These are phyloP conservation scores for Crucihimalaya himalaica DNA, from an alignment of 345 rosid genomes.

Conservation along the genomic window DNA sequence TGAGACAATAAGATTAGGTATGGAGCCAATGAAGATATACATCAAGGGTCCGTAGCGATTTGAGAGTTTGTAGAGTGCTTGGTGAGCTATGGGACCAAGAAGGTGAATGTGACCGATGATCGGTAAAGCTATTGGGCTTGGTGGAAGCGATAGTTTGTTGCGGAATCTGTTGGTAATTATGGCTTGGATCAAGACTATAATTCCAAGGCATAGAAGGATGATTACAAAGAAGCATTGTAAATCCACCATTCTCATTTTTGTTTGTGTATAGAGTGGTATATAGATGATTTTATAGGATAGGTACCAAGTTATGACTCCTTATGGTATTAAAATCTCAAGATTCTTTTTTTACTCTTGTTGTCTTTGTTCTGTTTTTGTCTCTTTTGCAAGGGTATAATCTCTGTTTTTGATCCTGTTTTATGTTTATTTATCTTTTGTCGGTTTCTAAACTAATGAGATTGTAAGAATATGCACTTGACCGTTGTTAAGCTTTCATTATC, in stretches of 20 bases:
- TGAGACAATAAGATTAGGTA: slow-evolving; percentile 64
- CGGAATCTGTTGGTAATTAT: neutral
- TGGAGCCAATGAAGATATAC: slow-evolving; percentile 68
- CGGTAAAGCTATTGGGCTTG: slow-evolving; percentile 53
- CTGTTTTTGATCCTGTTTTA: slow-evolving; percentile 18
- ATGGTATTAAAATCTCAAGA: slow-evolving; percentile 34
- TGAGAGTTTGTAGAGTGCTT: slow-evolving; percentile 69
- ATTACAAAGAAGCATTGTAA: slow-evolving; percentile 4
- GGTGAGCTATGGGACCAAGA: slow-evolving; percentile 59
- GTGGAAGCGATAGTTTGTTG: slow-evolving; percentile 40
- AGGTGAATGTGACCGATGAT: slow-evolving; percentile 55
- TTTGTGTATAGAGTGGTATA: slow-evolving; percentile 8
- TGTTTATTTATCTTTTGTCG: neutral
- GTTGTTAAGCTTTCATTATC: slow-evolving; percentile 30
- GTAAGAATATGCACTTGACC: neutral
- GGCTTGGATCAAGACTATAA: slow-evolving; percentile 27
- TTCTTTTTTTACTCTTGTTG: slow-evolving; percentile 29
- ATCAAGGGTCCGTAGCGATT: slow-evolving; percentile 58
- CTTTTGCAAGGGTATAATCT: slow-evolving; percentile 24
- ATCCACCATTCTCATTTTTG: slow-evolving; percentile 24
- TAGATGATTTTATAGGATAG: slow-evolving; percentile 19
- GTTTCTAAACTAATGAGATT: neutral
- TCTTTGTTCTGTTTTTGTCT: slow-evolving; percentile 36
- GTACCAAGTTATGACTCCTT: neutral
- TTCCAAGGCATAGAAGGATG: slow-evolving; percentile 30